Evolutionary conservation across 805 yeast species (phyloP), one percentile per base, ranked within the genome.

Genomic region (Yamadazyma scolyti): DNA sequence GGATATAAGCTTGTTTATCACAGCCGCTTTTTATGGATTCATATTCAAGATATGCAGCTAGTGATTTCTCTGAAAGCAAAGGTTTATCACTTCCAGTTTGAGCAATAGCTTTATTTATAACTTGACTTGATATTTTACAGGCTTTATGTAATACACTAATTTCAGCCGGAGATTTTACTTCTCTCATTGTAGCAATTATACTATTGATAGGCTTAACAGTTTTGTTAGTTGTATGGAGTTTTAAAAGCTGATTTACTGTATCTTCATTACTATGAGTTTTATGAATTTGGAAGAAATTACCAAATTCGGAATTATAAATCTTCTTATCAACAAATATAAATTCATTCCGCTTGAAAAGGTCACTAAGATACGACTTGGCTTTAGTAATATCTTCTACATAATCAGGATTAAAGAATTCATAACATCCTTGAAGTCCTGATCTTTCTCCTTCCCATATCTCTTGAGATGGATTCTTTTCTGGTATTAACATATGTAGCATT

Each of bases 381-480:
- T 57, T 49, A 18, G 69, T 65, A 23, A 73, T 68, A 25, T 75
- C 73, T 23, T 71, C 71, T 5, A 84, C 78, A 30, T 69, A 70
- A 56, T 88, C 97, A 3, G 96, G 95, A 52, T 90, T 93, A 62
- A 93, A 93, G 27, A 79, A 76, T 29, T 87, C 90, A 23, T 58
- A 61, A 0, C 82, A 96, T 10, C 94, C 96, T 28, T 79, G 75
- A 3, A 79, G 70, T 1, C 99, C 99, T 11, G 94, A 82, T 46
- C 95, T 73, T 25, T 75, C 80, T 9, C 99, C 99, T 46, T 90
- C 97, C 99, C 99, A 93, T 41, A 82, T 76, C 58, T 93, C 98
- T 14, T 73, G 75, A 28, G 67, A 68, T 5, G 77, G 72, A 50
- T 89, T 83, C 51, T 82, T 82, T 10, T 87, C 88, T 3, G 88